phyloP scores from a whole-genome alignment of 768 basidiomycete genomes.

The Lyophyllum semitale region DNA sequence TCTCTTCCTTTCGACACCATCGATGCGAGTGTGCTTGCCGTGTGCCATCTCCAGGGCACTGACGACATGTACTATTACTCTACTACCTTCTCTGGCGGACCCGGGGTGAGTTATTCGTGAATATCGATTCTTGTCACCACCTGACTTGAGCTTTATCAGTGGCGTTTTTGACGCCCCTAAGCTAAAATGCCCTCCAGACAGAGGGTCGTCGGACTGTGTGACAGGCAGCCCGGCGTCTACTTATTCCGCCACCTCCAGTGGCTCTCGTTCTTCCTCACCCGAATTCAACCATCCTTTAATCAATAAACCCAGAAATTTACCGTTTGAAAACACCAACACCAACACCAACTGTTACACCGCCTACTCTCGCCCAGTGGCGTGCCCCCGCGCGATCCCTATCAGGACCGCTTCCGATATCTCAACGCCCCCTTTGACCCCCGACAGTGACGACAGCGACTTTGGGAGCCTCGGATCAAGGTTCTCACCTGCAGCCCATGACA shows the following conservation, averaged over 20 bases:
- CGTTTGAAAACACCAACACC: constrained; percentile 20
- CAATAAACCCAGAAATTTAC: constrained; percentile 18
- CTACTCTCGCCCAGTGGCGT: constrained; percentile 27
- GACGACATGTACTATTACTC: constrained; percentile 89
- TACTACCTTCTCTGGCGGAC: constrained; percentile 92
- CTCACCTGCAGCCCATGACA: constrained; percentile 35
- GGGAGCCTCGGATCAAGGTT: constrained; percentile 33
- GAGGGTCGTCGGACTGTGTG: constrained; percentile 96
- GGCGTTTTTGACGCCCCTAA: constrained; percentile 95
- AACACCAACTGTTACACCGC: constrained; percentile 16
- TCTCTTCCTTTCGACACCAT: constrained; percentile 71
- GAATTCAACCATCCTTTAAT: constrained; percentile 12
- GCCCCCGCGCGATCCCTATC: constrained; percentile 45
- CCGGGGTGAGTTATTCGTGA: constrained; percentile 57
- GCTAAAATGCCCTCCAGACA: constrained; percentile 90
- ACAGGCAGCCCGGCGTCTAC: constrained; percentile 85
- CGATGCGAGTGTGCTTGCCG: constrained; percentile 80
- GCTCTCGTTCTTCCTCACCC: constrained; percentile 42
- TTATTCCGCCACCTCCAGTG: constrained; percentile 48
- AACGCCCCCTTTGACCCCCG: constrained; percentile 83
- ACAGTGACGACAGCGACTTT: constrained; percentile 56
- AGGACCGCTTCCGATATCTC: constrained; percentile 46
- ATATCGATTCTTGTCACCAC: background rate
- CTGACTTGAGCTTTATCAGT: constrained; percentile 43
- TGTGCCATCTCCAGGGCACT: constrained; percentile 81